phyloP scores from a whole-genome alignment of 805 yeast species.

The Metschnikowia proteae region DNA sequence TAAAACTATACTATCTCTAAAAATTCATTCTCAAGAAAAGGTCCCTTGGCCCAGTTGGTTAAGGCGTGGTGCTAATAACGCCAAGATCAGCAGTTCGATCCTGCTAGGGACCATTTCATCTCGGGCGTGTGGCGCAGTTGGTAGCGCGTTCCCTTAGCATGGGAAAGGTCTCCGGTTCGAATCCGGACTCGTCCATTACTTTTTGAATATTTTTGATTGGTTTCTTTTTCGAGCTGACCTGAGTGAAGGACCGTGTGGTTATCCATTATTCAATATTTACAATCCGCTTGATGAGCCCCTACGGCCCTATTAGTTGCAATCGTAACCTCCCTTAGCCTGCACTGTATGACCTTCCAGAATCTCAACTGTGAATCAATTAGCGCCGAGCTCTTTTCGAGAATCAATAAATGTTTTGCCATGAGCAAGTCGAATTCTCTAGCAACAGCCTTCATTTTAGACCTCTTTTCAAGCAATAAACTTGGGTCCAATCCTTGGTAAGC shows the following conservation, averaged over 20 bases:
- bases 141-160: conserved; percentile 82
- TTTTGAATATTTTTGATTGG: conserved; percentile 29
- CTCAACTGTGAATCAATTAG: conserved; percentile 23
- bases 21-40: neutral
- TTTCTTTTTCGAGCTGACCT: conserved; percentile 16
- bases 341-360: conserved; percentile 27
- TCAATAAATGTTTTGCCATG: conserved; percentile 27
- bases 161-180: conserved; percentile 76
- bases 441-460: conserved; percentile 12
- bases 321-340: conserved; percentile 6
- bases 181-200: conserved; percentile 67
- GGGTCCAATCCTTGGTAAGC: conserved; percentile 4
- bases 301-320: neutral
- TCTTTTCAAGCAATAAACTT: neutral
- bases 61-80: conserved; percentile 54
- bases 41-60: conserved; percentile 25
- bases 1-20: too few species aligned
- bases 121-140: conserved; percentile 80
- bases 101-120: conserved; percentile 70
- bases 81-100: conserved; percentile 83
- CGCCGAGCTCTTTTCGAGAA: conserved; percentile 26
- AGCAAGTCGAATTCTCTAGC: conserved; percentile 20
- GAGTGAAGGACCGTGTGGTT: too few species aligned
- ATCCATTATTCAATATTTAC: neutral
- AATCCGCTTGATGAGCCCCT: neutral